Percentiles rank a stretch among this genome's conserved stretches.
Evolutionary conservation across 345 rosid species (phyloP).

Genomic region (Populus pruinosa): DNA sequence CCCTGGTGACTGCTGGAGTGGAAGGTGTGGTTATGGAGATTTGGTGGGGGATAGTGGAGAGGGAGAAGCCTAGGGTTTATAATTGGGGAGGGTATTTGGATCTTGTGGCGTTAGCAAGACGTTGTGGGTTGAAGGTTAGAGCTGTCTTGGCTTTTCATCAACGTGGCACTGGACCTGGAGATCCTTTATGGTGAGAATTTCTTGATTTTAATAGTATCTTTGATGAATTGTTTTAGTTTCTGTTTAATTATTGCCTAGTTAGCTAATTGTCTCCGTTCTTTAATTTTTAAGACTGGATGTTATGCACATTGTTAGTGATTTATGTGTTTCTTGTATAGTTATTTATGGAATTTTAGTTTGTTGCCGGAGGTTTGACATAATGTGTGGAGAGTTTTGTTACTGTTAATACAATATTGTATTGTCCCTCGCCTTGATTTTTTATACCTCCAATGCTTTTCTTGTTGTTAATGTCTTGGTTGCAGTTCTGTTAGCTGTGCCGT

Average conservation of each 20-base stretch:
- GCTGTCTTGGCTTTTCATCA: constrained; percentile 49
- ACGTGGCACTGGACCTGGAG: constrained; percentile 36
- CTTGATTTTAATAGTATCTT: neutral
- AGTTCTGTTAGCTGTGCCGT: neutral
- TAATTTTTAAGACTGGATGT: neutral
- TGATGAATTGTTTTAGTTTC: neutral
- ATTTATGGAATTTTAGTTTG: neutral
- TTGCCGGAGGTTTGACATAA: neutral
- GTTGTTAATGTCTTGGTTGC: neutral
- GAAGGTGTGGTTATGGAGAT: constrained; percentile 55
- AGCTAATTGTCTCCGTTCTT: neutral
- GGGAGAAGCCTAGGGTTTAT: constrained; percentile 40
- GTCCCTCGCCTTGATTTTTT: neutral
- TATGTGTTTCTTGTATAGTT: too few relatives aligned
- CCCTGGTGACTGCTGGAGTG: constrained; percentile 40
- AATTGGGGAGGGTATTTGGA: constrained; percentile 45
- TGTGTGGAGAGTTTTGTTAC: neutral
- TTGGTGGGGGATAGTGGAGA: constrained; percentile 64
- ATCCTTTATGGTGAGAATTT: constrained; percentile 36
- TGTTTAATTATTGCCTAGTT: neutral
- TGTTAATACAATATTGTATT: too few relatives aligned
- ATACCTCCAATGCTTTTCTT: neutral
- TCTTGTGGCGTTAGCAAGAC: constrained; percentile 37
- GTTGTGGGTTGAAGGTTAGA: constrained; percentile 43
- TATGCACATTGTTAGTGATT: neutral